Base-by-base conservation (phyloP, 2,329 filamentous ascomycete species). In the Periglandula ipomoeae region DNA sequence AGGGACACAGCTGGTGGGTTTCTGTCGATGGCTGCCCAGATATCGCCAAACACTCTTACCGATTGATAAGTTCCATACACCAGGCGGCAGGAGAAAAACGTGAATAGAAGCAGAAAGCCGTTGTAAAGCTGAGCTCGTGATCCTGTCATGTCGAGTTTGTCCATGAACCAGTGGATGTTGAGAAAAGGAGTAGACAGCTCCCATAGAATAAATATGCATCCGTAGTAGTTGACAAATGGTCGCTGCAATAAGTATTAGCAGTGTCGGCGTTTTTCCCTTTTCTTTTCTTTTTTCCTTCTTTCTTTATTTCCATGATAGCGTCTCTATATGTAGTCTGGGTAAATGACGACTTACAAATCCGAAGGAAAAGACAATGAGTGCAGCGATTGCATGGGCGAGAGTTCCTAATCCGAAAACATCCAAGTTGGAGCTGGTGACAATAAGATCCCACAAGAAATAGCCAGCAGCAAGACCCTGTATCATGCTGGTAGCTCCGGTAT, bases 91-190 rank as follows among this genome's bases (percentile, higher is more conserved):
- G 72, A 77, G 68, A 90, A 89, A 67, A 93, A 93, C 43, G 78
- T 87, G 55, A 72, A 65, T 46, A 91, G 78, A 3, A 93, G 78
- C 49, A 79, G 60, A 52, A 89, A 73, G 57, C 87, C 87, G 59
- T 93, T 93, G 66, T 87, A 82, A 24, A 90, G 75, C 69, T 93
- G 88, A 22, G 80, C 66, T 47, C 72, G 74, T 19, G 83, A 82
- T 32, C 88, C 88, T 0, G 88, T 93, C 74, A 89, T 82, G 59
- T 81, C 77, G 51, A 91, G 71, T 71, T 94, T 94, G 68, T 94
- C 88, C 68, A 86, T 87, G 71, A 93, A 93, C 88, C 88, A 94
- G 72, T 94, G 88, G 62, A 91, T 78, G 63, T 94, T 94, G 50
- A 93, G 75, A 66, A 93, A 90, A 7, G 87, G 87, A 4, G 84